Conservation (phyloP, 805 yeast species). For the Wilhelminamyces savonicus region DNA sequence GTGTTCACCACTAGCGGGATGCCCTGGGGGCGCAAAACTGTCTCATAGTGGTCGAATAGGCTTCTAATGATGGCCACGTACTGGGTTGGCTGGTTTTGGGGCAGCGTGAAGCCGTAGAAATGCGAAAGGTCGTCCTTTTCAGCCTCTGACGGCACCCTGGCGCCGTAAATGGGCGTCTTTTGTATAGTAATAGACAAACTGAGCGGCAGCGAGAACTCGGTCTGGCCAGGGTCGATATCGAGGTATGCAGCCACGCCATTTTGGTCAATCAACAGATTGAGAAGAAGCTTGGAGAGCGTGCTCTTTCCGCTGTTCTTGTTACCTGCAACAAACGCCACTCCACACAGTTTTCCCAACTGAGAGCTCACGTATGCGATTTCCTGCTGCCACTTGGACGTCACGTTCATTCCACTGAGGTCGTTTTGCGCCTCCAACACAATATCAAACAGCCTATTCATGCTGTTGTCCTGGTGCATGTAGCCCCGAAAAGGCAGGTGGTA, state of each 20-base stretch:
- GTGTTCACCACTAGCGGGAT: slow-evolving; percentile 58
- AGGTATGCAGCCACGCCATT: slow-evolving; percentile 31
- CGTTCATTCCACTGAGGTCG: no score
- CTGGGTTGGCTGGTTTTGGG: slow-evolving; percentile 56
- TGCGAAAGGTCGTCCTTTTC: slow-evolving; percentile 12
- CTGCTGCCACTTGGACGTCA: no score
- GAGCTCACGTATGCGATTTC: no score
- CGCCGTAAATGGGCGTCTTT: slow-evolving; percentile 21
- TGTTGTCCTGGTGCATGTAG: no score
- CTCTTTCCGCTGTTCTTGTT: slow-evolving; percentile 82
- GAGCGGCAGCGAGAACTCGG: slow-evolving; percentile 71
- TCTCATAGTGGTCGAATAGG: slow-evolving; percentile 28
- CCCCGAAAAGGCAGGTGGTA: no score
- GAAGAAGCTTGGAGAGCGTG: slow-evolving; percentile 50
- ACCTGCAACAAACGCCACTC: slow-evolving; percentile 56
- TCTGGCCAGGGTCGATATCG: slow-evolving; percentile 88
- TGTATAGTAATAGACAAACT: slow-evolving; percentile 49
- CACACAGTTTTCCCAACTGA: no score
- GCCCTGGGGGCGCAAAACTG: slow-evolving; percentile 13
- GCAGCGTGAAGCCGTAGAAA: slow-evolving; percentile 62
- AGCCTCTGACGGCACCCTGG: slow-evolving; percentile 8
- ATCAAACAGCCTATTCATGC: no score
- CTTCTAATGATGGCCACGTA: slow-evolving; percentile 41
- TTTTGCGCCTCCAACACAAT: no score
- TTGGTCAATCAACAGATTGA: slow-evolving; percentile 38